phyloP scores from a whole-genome alignment of 2,329 filamentous ascomycete genomes.

The Diplodia corticola region DNA sequence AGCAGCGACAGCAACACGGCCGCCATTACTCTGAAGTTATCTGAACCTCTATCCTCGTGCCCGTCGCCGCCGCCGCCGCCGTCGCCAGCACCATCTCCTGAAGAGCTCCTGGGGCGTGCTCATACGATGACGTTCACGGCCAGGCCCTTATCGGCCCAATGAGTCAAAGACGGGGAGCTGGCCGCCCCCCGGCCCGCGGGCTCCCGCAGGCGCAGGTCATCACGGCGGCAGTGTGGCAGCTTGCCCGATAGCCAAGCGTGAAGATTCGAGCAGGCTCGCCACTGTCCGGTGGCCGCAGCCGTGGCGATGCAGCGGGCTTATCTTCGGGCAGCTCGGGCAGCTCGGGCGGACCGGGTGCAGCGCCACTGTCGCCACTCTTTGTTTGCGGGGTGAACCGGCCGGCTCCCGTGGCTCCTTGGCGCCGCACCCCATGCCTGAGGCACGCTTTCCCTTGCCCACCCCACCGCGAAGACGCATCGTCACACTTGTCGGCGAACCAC shows the following conservation, averaged over 20 bases:
- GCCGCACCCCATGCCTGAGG: not conserved
- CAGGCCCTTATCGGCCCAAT: slow-evolving; percentile 19
- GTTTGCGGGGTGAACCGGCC: slow-evolving; percentile 11
- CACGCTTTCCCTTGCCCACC: not conserved
- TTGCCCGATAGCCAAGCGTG: not conserved
- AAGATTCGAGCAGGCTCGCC: no score
- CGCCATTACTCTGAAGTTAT: not conserved
- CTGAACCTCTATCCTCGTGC: not conserved
- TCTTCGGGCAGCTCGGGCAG: not conserved
- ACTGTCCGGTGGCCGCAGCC: not conserved
- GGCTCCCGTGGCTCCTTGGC: not conserved
- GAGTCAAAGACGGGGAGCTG: slow-evolving; percentile 13
- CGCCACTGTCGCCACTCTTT: slow-evolving; percentile 6
- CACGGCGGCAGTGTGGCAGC: slow-evolving; percentile 1
- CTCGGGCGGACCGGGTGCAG: not conserved
- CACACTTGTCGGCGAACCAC: no score
- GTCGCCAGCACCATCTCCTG: not conserved
- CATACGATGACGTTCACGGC: slow-evolving; percentile 21
- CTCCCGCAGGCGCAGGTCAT: not conserved
- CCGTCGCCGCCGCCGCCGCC: not conserved
- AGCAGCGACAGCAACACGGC: not conserved
- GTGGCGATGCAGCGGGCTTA: not conserved
- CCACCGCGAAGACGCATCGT: not conserved
- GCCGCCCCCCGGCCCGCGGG: not conserved
- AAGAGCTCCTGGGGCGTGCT: slow-evolving; percentile 1